These are phyloP conservation scores for Myriosclerotinia scirpicola DNA, from an alignment of 2,329 filamentous ascomycete species.

Conservation along the genomic window DNA sequence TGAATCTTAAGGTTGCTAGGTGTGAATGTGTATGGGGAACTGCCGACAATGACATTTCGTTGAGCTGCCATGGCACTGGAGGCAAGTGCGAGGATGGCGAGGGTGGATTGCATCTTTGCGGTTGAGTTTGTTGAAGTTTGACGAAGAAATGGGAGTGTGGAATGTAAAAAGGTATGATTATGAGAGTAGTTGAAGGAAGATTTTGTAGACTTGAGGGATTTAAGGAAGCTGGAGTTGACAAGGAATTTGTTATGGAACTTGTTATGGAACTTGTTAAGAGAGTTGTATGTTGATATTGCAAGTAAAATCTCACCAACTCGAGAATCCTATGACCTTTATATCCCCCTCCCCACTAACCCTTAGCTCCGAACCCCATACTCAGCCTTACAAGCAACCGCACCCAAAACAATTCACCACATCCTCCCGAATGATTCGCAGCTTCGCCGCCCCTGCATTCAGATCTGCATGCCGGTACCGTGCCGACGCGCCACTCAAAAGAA, in stretches of 20 bases:
- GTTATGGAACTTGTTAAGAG: too few species aligned
- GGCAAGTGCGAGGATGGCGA: conserved; percentile 1
- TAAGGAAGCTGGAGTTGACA: neutral
- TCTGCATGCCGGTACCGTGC: neutral
- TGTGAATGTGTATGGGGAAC: conserved; percentile 55
- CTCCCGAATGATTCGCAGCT: neutral
- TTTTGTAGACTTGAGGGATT: neutral
- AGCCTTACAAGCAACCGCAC: conserved; percentile 9
- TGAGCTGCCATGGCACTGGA: conserved; percentile 29
- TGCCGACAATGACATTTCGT: conserved; percentile 66
- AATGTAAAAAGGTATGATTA: neutral
- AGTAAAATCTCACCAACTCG: neutral
- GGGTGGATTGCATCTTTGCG: conserved; percentile 14
- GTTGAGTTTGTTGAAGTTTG: neutral
- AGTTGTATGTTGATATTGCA: neutral
- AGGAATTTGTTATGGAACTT: neutral
- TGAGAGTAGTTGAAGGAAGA: neutral
- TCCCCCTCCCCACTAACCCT: too few species aligned
- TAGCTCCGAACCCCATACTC: neutral
- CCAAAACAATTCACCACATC: neutral
- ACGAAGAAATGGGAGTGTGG: neutral
- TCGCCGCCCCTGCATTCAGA: neutral
- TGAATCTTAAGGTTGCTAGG: conserved; percentile 64
- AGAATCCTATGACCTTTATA: conserved; percentile 1
- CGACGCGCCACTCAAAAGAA: neutral